Conservation (phyloP, 2,329 filamentous ascomycete genomes). For the Pseudopithomyces maydicus region DNA sequence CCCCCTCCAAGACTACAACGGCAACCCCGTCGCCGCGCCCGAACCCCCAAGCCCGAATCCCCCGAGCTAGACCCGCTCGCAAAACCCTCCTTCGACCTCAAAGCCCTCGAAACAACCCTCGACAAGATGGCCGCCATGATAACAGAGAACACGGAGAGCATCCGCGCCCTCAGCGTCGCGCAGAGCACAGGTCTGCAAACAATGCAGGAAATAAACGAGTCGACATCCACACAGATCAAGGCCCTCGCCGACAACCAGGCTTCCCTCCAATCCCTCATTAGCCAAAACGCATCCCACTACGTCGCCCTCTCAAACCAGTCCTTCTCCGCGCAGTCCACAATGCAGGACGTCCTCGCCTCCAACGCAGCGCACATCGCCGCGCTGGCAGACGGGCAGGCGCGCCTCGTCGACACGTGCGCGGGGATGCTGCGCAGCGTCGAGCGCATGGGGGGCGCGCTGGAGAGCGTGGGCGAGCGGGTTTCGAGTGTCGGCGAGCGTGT, state of each 20-base stretch:
- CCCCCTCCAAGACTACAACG: slow-evolving; percentile 35
- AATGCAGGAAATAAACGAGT: slow-evolving; percentile 46
- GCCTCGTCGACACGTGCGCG: slow-evolving; percentile 35
- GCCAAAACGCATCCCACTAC: slow-evolving; percentile 42
- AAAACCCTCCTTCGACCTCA: slow-evolving; percentile 20
- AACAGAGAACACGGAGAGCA: slow-evolving; percentile 36
- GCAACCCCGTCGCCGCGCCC: slow-evolving; percentile 17
- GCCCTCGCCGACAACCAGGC: slow-evolving; percentile 36
- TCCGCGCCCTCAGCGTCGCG: slow-evolving; percentile 39
- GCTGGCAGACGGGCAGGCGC: slow-evolving; percentile 32
- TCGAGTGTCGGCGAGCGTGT: slow-evolving; percentile 18
- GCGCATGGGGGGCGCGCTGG: slow-evolving; percentile 18
- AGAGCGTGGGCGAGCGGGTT: slow-evolving; percentile 17
- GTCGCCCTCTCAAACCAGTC: slow-evolving; percentile 40
- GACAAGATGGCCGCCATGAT: slow-evolving; percentile 34
- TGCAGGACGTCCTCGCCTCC: slow-evolving; percentile 25
- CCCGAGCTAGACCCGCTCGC: not conserved
- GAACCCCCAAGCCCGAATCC: slow-evolving; percentile 10
- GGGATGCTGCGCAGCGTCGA: slow-evolving; percentile 37
- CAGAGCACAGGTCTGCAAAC: slow-evolving; percentile 39
- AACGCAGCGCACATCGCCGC: slow-evolving; percentile 35
- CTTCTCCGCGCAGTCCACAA: slow-evolving; percentile 33
- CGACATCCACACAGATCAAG: slow-evolving; percentile 42
- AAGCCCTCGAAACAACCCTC: slow-evolving; percentile 29
- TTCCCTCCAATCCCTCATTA: slow-evolving; percentile 35